These are phyloP conservation scores for Kwoniella dejecticola DNA, from an alignment of 768 basidiomycete species.

Conservation along the genomic window DNA sequence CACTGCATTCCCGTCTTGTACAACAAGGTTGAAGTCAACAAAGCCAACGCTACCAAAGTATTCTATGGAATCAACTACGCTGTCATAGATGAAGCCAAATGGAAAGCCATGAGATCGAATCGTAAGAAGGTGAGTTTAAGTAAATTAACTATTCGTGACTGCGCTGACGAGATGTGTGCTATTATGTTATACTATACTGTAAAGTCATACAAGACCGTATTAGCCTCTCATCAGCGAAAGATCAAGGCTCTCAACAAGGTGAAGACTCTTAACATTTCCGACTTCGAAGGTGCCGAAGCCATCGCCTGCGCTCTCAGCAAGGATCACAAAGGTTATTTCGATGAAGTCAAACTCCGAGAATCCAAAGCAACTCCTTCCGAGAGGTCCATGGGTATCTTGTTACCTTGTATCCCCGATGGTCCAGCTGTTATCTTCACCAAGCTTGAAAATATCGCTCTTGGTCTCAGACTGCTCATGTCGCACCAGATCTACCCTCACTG, in stretches of 20 bases:
- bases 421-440: background rate
- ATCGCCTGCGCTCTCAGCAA: background rate
- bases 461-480: background rate
- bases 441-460: background rate
- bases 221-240: constrained; percentile 1
- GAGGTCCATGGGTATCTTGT: background rate
- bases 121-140: background rate
- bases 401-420: background rate
- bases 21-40: background rate
- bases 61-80: background rate
- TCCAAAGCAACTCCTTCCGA: background rate
- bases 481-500: background rate
- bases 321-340: background rate
- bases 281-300: background rate
- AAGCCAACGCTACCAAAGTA: background rate
- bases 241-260: background rate
- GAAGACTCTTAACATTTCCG: background rate
- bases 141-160: too few species aligned
- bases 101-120: background rate
- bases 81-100: background rate
- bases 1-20: background rate
- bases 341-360: background rate
- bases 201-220: background rate
- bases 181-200: too few species aligned
- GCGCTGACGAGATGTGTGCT: too few species aligned